A percentile compares a stretch with the other conserved stretches of the same genome.
Conservation (phyloP, 2,329 filamentous ascomycete genomes). For the Xylaria sp. region DNA sequence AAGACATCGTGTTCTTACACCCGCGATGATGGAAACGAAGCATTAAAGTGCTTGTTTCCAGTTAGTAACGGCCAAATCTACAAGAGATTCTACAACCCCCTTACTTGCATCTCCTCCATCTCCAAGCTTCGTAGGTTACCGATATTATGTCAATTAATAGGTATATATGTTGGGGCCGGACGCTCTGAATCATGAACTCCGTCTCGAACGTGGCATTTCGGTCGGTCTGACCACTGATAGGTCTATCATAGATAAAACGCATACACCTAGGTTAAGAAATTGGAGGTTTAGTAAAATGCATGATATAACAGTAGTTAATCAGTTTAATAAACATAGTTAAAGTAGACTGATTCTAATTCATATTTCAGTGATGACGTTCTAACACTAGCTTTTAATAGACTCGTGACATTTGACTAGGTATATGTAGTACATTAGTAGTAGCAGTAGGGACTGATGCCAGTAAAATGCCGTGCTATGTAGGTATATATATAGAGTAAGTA, state of each 20-base stretch:
- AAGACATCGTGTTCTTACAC: too few relatives aligned
- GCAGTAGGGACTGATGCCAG: conserved; percentile 20
- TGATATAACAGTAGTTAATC: background rate
- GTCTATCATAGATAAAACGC: background rate
- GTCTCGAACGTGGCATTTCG: background rate
- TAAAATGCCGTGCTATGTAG: conserved; percentile 7
- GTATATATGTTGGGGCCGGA: too few relatives aligned
- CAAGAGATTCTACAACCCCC: background rate
- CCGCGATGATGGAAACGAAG: background rate
- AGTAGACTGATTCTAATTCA: too few relatives aligned
- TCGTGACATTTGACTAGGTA: background rate
- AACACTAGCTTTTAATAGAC: background rate
- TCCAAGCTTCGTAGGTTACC: background rate
- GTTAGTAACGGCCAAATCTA: background rate
- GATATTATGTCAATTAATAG: background rate
- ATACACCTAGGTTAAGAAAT: background rate
- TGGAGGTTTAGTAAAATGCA: background rate
- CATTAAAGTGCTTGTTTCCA: background rate
- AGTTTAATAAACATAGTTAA: background rate
- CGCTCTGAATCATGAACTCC: background rate
- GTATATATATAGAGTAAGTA: too few relatives aligned
- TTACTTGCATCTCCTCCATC: background rate
- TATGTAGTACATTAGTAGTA: conserved; percentile 2
- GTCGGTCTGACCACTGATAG: background rate
- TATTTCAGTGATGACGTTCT: too few relatives aligned